These are phyloP conservation scores for Epichloe aotearoae DNA, from an alignment of 2,329 filamentous ascomycete genomes.

Conservation along the genomic window DNA sequence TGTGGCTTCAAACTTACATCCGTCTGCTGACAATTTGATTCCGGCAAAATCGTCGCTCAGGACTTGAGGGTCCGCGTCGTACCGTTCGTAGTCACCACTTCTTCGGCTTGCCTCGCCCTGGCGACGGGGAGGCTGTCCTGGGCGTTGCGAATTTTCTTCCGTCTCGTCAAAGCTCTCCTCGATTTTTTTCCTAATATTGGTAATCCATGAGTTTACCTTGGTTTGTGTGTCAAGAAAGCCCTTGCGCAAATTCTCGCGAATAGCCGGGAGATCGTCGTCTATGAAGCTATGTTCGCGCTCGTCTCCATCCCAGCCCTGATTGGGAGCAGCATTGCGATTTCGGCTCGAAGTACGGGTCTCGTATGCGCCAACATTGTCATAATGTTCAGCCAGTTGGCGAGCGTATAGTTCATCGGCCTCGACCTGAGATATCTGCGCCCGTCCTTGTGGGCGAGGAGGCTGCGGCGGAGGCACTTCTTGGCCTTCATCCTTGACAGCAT, in stretches of 20 bases:
- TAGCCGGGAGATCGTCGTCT: slow-evolving; percentile 88
- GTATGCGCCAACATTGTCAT: slow-evolving; percentile 50
- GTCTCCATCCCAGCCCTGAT: slow-evolving; percentile 29
- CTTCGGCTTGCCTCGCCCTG: slow-evolving; percentile 51
- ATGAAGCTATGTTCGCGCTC: slow-evolving; percentile 81
- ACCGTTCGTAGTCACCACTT: slow-evolving; percentile 80
- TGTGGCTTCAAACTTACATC: slow-evolving; percentile 36
- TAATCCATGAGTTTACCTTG: slow-evolving; percentile 88
- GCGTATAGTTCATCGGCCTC: slow-evolving; percentile 88
- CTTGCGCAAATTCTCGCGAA: slow-evolving; percentile 84
- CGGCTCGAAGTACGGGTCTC: slow-evolving; percentile 41
- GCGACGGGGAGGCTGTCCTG: slow-evolving; percentile 27
- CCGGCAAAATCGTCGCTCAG: slow-evolving; percentile 79
- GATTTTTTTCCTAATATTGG: slow-evolving; percentile 84
- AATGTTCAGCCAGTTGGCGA: slow-evolving; percentile 85
- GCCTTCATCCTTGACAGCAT: slow-evolving; percentile 43
- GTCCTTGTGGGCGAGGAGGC: slow-evolving; percentile 61
- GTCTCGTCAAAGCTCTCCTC: slow-evolving; percentile 76
- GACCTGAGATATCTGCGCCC: slow-evolving; percentile 60
- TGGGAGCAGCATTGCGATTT: slow-evolving; percentile 25
- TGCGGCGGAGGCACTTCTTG: slow-evolving; percentile 53
- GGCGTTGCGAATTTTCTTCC: slow-evolving; percentile 28
- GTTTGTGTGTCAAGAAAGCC: slow-evolving; percentile 90
- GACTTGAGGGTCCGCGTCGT: slow-evolving; percentile 87
- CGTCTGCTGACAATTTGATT: slow-evolving; percentile 49